Evolutionary conservation across 495 filamentous ascomycete genomes (phyloP), one percentile per base, ranked within the genome.

Genomic region (Aspergillus campestris): DNA sequence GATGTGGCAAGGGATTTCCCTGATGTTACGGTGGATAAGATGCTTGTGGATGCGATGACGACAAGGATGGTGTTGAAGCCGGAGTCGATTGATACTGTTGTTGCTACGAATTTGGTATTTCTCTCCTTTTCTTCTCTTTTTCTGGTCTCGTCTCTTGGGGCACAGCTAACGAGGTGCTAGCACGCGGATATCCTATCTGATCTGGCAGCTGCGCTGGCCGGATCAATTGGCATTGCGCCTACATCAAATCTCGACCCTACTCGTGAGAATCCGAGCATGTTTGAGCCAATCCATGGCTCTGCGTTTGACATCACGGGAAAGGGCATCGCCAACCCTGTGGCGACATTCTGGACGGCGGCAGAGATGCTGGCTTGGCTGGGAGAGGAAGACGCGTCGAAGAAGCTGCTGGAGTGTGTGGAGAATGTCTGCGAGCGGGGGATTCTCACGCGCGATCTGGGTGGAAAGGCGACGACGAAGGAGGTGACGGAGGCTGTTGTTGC

Each of bases 231-330:
- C 8, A 75, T 79, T 40, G 75, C 74, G 5, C 77, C 80, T n/a
- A 78, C 75, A 0, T 76, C 72, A 34, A 83, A 84, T 50, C 70
- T 84, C 6, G 80, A 83, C 53, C 79, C 80, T 3, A 82, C 77
- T 6, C 64, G 79, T 28, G 44, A 72, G 55, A 67, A 74, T 45
- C 80, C 81, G 2, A 76, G 70, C 38, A 81, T 84, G 74, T 84
- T 84, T 49, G 79, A 83, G 70, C 79, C 79, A 0, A 82, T 83
- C 37, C 80, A 83, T 49, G 79, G 80, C 7, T 77, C 72, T n/a
- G 80, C 80, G 1, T 82, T 82, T 10, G 83, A 87, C 51, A 86
- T 89, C 44, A 79, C 80, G 2, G 83, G 83, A 0, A 81, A 80
- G 59, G 82, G 82, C 0, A 67, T 85, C 32, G 83, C 83, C 8